Percentiles rank a stretch among this genome's conserved stretches.
These are phyloP conservation scores for Bolboschoenoplectus hybrid DNA, from an alignment of 202 grass and related monocot genomes.

Conservation along the genomic window DNA sequence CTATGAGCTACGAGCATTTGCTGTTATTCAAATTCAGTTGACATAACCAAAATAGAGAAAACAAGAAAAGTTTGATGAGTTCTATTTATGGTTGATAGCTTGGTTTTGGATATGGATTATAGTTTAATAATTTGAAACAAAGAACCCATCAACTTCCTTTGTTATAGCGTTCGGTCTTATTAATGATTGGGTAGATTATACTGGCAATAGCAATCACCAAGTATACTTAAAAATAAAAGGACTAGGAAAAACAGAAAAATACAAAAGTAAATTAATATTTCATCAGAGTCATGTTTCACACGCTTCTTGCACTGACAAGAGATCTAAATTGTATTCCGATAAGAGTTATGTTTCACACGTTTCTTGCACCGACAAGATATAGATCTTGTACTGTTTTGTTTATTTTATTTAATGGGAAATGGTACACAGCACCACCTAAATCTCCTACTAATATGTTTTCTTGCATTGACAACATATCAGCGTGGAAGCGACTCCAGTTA, in stretches of 20 bases:
- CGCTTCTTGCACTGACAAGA: slow-evolving; percentile 23
- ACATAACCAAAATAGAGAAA: background rate
- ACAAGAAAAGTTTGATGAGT: background rate
- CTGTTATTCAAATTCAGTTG: background rate
- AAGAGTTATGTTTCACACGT: background rate
- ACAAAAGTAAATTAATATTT: slow-evolving; percentile 12
- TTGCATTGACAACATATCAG: background rate
- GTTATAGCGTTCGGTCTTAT: background rate
- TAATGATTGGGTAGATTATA: background rate
- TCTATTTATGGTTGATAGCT: background rate
- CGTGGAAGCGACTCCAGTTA: background rate
- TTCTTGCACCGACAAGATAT: slow-evolving; percentile 13
- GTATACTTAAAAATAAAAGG: background rate
- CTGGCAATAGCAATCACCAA: background rate
- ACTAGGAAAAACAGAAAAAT: background rate
- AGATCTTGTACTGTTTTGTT: background rate
- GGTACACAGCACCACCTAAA: background rate
- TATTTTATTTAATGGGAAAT: background rate
- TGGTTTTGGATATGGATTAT: background rate
- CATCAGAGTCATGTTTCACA: background rate
- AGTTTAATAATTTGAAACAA: slow-evolving; percentile 1
- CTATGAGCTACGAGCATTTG: background rate
- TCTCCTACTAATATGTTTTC: background rate
- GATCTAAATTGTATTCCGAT: background rate
- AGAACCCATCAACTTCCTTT: slow-evolving; percentile 1